A percentile compares a stretch with the other conserved stretches of the same genome.
Conservation (phyloP, 2,329 filamentous ascomycete genomes). For the Metarhizium humberi region DNA sequence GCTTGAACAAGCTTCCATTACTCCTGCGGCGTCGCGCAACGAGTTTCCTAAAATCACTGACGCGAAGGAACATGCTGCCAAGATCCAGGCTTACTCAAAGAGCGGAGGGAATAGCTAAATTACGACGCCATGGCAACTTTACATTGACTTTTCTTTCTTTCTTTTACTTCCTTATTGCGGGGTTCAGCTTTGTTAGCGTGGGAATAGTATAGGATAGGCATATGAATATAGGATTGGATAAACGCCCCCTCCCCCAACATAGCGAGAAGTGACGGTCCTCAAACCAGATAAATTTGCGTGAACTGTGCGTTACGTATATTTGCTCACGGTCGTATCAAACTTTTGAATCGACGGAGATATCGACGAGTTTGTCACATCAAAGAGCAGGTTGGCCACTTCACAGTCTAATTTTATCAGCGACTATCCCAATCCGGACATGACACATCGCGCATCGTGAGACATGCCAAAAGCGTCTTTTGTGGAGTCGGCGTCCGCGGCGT, state of each 20-base stretch:
- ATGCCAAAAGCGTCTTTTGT: not conserved
- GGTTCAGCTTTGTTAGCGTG: not conserved
- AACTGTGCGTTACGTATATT: too few species aligned
- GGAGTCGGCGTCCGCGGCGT: not conserved
- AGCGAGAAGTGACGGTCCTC: too few species aligned
- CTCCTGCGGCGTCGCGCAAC: constrained; percentile 13
- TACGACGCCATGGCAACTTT: not conserved
- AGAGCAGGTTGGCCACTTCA: too few species aligned
- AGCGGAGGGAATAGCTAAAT: not conserved
- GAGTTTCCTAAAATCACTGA: constrained; percentile 19
- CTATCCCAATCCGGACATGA: not conserved
- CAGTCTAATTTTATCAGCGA: not conserved
- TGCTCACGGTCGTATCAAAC: too few species aligned
- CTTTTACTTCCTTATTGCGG: not conserved
- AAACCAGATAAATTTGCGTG: too few species aligned
- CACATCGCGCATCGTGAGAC: not conserved
- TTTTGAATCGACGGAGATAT: too few species aligned
- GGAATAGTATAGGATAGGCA: not conserved
- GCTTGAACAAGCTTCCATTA: constrained; percentile 23
- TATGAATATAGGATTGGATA: too few species aligned
- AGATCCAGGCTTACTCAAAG: not conserved
- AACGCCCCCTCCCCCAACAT: too few species aligned
- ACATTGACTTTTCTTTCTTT: too few species aligned
- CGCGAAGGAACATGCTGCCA: not conserved
- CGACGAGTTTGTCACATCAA: too few species aligned